Evolutionary conservation across 2,329 filamentous ascomycete species (phyloP).

Genomic region (Xylaria multiplex): DNA sequence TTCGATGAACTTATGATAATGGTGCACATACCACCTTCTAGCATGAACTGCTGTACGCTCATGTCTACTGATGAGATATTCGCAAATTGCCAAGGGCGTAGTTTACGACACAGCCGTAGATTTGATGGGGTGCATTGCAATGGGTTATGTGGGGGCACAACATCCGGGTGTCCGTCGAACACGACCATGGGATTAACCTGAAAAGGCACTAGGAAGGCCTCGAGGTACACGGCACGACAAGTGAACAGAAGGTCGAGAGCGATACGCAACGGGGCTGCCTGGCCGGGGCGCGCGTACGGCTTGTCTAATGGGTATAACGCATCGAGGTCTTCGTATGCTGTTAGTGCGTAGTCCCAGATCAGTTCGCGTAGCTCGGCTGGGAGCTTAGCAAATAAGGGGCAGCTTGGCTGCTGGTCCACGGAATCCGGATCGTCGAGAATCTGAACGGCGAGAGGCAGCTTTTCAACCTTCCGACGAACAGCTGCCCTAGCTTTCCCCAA

Average conservation of each 20-base stretch:
- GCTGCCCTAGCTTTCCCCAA: constrained; percentile 21
- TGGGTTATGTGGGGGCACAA: constrained; percentile 36
- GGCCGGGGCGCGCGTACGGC: constrained; percentile 40
- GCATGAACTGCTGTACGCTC: constrained; percentile 40
- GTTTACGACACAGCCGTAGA: constrained; percentile 27
- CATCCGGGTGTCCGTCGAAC: constrained; percentile 39
- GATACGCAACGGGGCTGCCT: constrained; percentile 41
- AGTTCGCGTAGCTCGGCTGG: constrained; percentile 43
- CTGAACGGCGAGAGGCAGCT: constrained; percentile 35
- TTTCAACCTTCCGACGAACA: constrained; percentile 22
- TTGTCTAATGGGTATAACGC: constrained; percentile 33
- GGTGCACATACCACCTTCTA: constrained; percentile 44
- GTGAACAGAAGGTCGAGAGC: constrained; percentile 41
- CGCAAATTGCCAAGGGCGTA: constrained; percentile 46
- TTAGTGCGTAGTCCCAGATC: constrained; percentile 45
- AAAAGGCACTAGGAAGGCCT: constrained; percentile 45
- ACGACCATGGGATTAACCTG: constrained; percentile 42
- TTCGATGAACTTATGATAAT: too few species aligned
- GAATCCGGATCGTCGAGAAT: constrained; percentile 35
- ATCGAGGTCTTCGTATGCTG: constrained; percentile 39
- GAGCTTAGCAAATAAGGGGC: constrained; percentile 41
- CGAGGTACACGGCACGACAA: constrained; percentile 46
- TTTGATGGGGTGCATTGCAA: constrained; percentile 35
- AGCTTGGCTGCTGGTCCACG: constrained; percentile 36
- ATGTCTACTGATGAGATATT: constrained; percentile 43